Conservation (phyloP, 1,284 basidiomycete species). For the Puccinia sorghi region DNA sequence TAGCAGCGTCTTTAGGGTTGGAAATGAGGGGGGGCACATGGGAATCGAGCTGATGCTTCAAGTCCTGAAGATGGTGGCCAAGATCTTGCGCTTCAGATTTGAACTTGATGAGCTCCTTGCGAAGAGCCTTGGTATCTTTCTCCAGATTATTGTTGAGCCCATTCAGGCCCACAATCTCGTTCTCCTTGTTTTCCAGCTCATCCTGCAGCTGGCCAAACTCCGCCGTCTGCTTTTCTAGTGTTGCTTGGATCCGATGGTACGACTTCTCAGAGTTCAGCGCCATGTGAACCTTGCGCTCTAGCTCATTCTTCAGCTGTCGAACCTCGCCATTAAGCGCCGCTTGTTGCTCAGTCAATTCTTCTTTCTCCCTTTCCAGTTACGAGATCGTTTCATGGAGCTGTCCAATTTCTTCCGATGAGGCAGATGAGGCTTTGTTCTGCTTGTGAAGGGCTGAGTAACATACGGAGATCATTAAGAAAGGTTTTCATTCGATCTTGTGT, state of each 20-base stretch:
- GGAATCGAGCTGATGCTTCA: conserved; percentile 20
- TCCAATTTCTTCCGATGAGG: conserved; percentile 25
- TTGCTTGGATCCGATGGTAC: conserved; percentile 25
- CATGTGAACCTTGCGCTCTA: conserved; percentile 1
- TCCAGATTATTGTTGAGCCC: conserved; percentile 8
- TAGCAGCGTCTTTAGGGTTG: conserved; percentile 26
- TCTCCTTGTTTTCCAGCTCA: conserved; percentile 34
- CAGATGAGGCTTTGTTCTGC: conserved; percentile 11
- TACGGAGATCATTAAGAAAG: not conserved
- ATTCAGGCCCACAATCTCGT: conserved; percentile 25
- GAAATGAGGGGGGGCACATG: not conserved
- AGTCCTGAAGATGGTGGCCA: conserved; percentile 15
- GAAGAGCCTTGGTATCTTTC: conserved; percentile 30
- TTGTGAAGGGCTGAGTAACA: conserved; percentile 25
- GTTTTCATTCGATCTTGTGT: not conserved
- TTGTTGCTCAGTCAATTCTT: conserved; percentile 18
- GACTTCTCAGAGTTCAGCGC: conserved; percentile 21
- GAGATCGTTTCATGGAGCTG: conserved; percentile 26
- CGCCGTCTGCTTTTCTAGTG: conserved; percentile 10
- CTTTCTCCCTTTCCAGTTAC: conserved; percentile 33
- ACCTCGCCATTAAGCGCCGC: conserved; percentile 12
- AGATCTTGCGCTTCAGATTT: conserved; percentile 34
- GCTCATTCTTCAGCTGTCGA: conserved; percentile 1
- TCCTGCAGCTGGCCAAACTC: conserved; percentile 12
- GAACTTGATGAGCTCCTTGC: conserved; percentile 37